Conservation (phyloP, 169 alveolate species). For the Plasmodium sp. region DNA sequence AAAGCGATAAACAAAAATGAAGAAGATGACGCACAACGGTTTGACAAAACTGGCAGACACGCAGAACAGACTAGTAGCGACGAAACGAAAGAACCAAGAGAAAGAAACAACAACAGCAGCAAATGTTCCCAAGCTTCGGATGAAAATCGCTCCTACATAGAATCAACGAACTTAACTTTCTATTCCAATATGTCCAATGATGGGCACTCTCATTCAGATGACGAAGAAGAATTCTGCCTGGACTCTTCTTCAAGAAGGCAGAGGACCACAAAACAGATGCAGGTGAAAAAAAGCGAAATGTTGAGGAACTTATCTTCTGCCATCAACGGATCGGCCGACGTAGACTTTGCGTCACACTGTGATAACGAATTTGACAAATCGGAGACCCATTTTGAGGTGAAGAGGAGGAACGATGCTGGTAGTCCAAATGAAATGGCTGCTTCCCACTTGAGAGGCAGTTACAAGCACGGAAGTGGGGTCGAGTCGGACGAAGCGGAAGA, state of each 20-base stretch:
- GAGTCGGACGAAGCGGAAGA: neutral
- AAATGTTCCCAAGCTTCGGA: slow-evolving; percentile 13
- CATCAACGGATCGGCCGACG: neutral
- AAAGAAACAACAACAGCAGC: neutral
- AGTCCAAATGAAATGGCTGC: neutral
- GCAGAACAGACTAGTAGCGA: neutral
- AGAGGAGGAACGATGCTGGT: neutral
- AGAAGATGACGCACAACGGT: neutral
- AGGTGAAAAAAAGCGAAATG: slow-evolving; percentile 10
- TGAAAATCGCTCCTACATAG: slow-evolving; percentile 15
- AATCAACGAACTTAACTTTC: slow-evolving; percentile 46
- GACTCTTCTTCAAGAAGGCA: neutral
- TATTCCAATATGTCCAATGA: slow-evolving; percentile 28
- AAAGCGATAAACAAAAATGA: neutral
- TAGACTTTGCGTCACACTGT: neutral
- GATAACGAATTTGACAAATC: slow-evolving; percentile 7
- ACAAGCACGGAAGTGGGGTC: neutral
- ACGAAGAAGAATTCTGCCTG: neutral
- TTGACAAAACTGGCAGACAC: neutral
- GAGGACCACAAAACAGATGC: neutral
- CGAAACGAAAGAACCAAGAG: slow-evolving; percentile 1
- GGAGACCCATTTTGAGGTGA: neutral
- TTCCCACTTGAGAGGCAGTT: neutral
- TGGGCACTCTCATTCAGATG: slow-evolving; percentile 8
- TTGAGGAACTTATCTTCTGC: slow-evolving; percentile 17